Percentiles rank a stretch among this genome's conserved stretches.
Evolutionary conservation across 306 rosid species (phyloP).

Genomic region (Glycine latifolia): DNA sequence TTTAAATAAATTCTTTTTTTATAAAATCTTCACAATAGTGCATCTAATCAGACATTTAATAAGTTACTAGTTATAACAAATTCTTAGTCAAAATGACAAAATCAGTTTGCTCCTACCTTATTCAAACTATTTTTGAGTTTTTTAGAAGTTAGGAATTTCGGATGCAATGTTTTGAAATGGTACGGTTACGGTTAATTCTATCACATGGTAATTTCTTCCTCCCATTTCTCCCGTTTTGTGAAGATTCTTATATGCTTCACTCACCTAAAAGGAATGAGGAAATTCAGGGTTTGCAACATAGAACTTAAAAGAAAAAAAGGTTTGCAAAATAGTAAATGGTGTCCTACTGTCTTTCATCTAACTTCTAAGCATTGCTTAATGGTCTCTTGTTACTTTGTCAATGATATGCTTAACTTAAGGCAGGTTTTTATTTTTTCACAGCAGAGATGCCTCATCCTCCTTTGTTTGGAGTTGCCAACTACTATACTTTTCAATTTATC

Average conservation of each 20-base stretch:
- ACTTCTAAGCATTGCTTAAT: not conserved
- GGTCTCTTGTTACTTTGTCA: not conserved
- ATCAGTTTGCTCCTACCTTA: not conserved
- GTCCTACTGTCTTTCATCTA: not conserved
- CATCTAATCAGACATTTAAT: not conserved
- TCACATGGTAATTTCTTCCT: no score
- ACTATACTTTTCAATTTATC: not conserved
- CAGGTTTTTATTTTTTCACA: no score
- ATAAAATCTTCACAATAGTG: no score
- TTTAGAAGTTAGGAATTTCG: not conserved
- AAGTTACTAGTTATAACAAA: slow-evolving; percentile 11
- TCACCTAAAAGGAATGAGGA: no score
- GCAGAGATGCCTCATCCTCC: no score
- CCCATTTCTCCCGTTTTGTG: no score
- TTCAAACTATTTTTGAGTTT: slow-evolving; percentile 10
- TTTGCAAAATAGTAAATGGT: not conserved
- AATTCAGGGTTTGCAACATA: no score
- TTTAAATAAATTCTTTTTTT: no score
- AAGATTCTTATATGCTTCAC: no score
- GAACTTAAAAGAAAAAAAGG: no score
- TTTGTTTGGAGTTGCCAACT: not conserved
- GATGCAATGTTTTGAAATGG: not conserved
- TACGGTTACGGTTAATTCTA: not conserved
- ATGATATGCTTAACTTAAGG: not conserved
- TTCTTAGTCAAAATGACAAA: slow-evolving; percentile 16